Percentiles rank a stretch among this genome's conserved stretches.
Conservation (phyloP, 2,329 filamentous ascomycete genomes). For the Metarhizium rileyi region DNA sequence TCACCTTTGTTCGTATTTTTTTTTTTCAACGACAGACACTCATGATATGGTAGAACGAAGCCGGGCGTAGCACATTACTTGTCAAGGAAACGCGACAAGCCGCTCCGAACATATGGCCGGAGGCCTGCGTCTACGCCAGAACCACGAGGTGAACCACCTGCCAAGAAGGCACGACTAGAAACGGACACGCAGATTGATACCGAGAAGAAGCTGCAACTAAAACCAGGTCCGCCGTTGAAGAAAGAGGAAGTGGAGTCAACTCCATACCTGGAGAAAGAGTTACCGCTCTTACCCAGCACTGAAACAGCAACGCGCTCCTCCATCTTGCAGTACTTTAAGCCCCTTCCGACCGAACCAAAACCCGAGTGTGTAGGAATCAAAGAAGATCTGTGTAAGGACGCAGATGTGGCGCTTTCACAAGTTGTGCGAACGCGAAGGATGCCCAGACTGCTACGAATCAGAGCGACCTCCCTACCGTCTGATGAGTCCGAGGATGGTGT, state of each 20-base stretch:
- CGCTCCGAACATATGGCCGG: conserved; percentile 31
- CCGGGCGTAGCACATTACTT: conserved; percentile 13
- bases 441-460: conserved; percentile 21
- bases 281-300: background rate
- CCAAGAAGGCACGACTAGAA: conserved; percentile 17
- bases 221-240: background rate
- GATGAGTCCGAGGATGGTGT: conserved; percentile 5
- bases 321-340: conserved; percentile 33
- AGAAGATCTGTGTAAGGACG: background rate
- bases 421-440: conserved; percentile 10
- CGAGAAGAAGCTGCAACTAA: background rate
- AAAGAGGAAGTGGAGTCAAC: background rate
- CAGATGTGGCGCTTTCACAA: background rate
- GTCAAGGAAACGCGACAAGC: conserved; percentile 22
- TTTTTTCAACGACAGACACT: background rate
- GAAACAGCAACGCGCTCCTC: conserved; percentile 16
- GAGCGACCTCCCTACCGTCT: conserved; percentile 11
- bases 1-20: background rate
- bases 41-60: conserved; percentile 19
- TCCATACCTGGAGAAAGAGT: background rate
- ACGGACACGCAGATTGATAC: background rate
- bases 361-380: background rate
- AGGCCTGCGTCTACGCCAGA: conserved; percentile 17
- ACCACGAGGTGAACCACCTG: conserved; percentile 14
- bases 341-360: conserved; percentile 12